phyloP scores from a whole-genome alignment of 164 flowering plant species.

The Tetracentron sinense region DNA sequence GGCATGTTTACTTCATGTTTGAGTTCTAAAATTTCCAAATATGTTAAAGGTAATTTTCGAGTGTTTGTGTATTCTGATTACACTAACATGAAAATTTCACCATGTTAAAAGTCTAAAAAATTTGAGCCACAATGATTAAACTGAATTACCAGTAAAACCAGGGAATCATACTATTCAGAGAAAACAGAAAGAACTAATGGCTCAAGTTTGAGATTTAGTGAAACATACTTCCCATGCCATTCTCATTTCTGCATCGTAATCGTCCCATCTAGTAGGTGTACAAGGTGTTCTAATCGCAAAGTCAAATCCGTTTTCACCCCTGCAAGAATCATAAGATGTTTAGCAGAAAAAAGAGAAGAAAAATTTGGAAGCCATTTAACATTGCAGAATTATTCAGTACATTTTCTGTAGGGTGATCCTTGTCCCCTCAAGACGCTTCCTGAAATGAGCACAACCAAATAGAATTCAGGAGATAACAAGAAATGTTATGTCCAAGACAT shows the following conservation, averaged over 20 bases:
- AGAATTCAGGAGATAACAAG: slow-evolving; percentile 7
- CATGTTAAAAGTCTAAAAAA: not conserved
- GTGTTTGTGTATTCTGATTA: too few relatives aligned
- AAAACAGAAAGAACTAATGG: not conserved
- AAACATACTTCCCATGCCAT: slow-evolving; percentile 86
- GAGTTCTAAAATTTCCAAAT: too few relatives aligned
- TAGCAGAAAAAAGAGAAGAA: not conserved
- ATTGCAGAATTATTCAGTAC: slow-evolving; percentile 25
- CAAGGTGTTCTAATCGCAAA: slow-evolving; percentile 93
- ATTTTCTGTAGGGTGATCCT: slow-evolving; percentile 75
- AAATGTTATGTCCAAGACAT: not conserved
- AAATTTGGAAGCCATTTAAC: not conserved
- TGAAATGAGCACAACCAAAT: slow-evolving; percentile 33
- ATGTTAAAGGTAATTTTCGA: too few relatives aligned
- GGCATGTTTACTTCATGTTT: not conserved
- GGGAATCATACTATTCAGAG: not conserved
- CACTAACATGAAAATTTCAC: not conserved
- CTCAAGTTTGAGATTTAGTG: slow-evolving; percentile 7
- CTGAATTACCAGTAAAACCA: not conserved
- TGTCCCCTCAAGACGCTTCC: slow-evolving; percentile 92
- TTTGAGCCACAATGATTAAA: not conserved
- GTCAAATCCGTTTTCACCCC: slow-evolving; percentile 67
- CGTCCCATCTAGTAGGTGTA: slow-evolving; percentile 93
- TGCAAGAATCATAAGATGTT: slow-evolving; percentile 23
- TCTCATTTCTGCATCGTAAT: slow-evolving; percentile 85